Percentiles rank a stretch among this genome's conserved stretches.
Evolutionary conservation across 106 monocot genomes (phyloP).

Genomic region (Chionographis japonica): DNA sequence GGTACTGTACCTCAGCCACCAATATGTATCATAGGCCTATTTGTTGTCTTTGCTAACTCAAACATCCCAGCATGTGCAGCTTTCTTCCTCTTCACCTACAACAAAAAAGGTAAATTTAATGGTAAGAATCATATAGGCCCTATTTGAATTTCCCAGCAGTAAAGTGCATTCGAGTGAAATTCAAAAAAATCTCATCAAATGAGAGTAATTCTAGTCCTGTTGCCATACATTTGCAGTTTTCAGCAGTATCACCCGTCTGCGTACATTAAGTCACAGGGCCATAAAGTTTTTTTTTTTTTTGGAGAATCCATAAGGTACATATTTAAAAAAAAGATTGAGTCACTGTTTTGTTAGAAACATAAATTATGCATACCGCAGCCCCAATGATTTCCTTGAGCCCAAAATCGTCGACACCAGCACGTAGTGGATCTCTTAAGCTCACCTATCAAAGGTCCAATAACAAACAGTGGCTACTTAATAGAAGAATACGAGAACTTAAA

Average conservation of each 20-base stretch:
- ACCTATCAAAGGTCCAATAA: conserved; percentile 41
- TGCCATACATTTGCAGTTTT: too few relatives aligned
- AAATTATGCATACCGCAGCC: conserved; percentile 57
- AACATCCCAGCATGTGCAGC: conserved; percentile 98
- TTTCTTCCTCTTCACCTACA: conserved; percentile 94
- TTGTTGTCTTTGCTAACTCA: conserved; percentile 90
- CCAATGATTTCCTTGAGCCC: conserved; percentile 89
- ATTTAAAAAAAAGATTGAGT: too few relatives aligned
- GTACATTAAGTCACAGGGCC: too few relatives aligned
- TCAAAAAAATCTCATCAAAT: neutral
- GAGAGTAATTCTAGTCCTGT: too few relatives aligned
- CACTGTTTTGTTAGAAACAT: neutral
- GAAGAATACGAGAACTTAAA: neutral
- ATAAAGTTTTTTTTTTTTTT: too few relatives aligned
- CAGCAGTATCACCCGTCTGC: too few relatives aligned
- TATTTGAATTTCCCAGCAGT: neutral
- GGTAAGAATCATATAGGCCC: neutral
- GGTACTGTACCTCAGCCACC: conserved; percentile 64
- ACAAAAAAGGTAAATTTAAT: neutral
- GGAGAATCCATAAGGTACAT: too few relatives aligned
- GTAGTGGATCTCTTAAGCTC: conserved; percentile 93
- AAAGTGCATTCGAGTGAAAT: neutral
- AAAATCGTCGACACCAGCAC: conserved; percentile 72
- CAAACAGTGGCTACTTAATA: neutral
- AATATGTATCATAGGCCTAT: conserved; percentile 97